Evolutionary conservation across 2,329 filamentous ascomycete genomes (phyloP), one percentile per base, ranked within the genome.

Genomic region (Penicillium concentricum): DNA sequence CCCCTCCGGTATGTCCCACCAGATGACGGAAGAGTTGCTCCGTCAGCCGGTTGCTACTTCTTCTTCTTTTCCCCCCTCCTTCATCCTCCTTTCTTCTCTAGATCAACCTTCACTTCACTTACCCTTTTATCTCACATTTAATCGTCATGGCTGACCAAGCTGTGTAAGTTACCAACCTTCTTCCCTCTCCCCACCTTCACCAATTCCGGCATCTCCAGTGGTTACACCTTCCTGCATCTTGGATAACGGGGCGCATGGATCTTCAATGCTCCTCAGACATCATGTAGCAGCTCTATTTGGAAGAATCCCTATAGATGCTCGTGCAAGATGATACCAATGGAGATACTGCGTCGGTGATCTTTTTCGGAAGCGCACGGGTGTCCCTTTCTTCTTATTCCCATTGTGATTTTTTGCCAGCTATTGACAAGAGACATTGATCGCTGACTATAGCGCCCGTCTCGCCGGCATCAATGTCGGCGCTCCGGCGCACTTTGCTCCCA

Each of bases 401-500:
- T 55, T 60, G 28, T 41, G 34, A 34, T 51, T 22, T 61, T 59
- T 64, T 54, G 38, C 61, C 60, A 56, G 30, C 56, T 65, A 65
- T 72, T 74, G 69, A 74, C 70, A 60, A 67, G 57, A 64, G 60
- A 69, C 67, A 61, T 64, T 70, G 69, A 70, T 67, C 62, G 65
- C 77, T 79, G 71, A 79, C 75, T 77, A 69, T 81, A 90, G 87
- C 82, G 87, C 87, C 78, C 88, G 88, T 79, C 84, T 91, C 72
- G 86, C 87, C 76, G 87, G 84, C 80, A 84, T 89, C 76, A 84
- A 86, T 80, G 82, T 89, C 78, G 86, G 87, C 78, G 84, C 82
- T 76, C 79, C 81, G 70, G 78, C 79, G 80, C 79, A 79, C 73
- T 67, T 69, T 72, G 66, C 70, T 70, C 74, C 74, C 66, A 91